Evolutionary conservation across 2,329 filamentous ascomycete species (phyloP), one percentile per base, ranked within the genome.

Genomic region (Botrytis byssoidea): DNA sequence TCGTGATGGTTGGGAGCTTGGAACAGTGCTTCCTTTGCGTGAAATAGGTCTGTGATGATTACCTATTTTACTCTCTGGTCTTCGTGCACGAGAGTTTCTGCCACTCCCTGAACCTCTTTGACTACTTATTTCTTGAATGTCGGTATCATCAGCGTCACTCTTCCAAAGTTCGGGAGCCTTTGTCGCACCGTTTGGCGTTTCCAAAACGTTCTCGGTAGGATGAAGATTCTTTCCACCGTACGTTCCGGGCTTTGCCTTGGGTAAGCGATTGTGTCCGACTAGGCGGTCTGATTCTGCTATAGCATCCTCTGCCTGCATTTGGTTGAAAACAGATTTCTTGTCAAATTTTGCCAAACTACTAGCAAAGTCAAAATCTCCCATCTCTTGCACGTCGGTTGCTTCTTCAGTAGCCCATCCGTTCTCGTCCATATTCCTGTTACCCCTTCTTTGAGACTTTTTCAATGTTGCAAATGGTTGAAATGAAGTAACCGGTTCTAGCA

Each of bases 381-480:
- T 89, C 81, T 97, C 95, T 83, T 95, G 93, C 35, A 96, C 93
- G 81, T 98, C 96, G 0, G 94, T 98, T 35, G 95, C 95, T 80
- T 98, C 95, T 81, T 98, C 96, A 0, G 95, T 98, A 6, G 93
- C 94, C 95, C 95, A 98, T 5, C 94, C 95, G 81, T 94, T 97
- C 61, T 93, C 88, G 75, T 85, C 84, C 48, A 79, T 81, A 81
- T 82, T 74, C 44, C 20, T 77, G 83, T 85, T 64, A 9, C 74
- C 64, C 81, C 82, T 77, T 82, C 85, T 73, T 81, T 84, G 85
- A 77, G 85, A 83, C 82, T 82, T 91, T 85, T 87, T 94, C 2
- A 91, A 81, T 0, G 87, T 87, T 61, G 85, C 83, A 77, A 88
- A 91, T 0, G 89, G 89, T 79, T 91, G 89, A 74, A 91, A 91